Evolutionary conservation across 2,329 filamentous ascomycete species (phyloP), one percentile per base, ranked within the genome.

Genomic region (Didymella exigua): DNA sequence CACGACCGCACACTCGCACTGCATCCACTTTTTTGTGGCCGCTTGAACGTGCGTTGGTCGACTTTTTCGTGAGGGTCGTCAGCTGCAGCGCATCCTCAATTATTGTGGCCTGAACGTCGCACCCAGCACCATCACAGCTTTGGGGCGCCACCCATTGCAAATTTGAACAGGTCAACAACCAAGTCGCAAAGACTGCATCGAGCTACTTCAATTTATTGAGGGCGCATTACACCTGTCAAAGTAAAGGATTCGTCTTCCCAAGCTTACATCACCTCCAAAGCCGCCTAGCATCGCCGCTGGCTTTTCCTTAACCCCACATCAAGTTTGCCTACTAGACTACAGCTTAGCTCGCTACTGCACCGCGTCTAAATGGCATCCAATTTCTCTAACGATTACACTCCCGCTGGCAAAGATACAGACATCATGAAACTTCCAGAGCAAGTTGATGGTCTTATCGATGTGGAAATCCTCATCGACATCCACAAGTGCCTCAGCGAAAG

Each of bases 391-490:
- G 41, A 16, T 8, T 48, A 52, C 13, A 38, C 27, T 13, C 36
- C 56, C 14, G 30, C 59, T 14, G 49, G 44, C 26, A 47, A 42
- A 13, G 44, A 30, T 19, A 29, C 55, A 30, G 27, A 59, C 4
- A 47, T 41, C 24, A 55, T 50, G 38, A 46, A 57, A 23, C 49
- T 61, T 23, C 58, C 63, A 5, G 61, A 62, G 14, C 57, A 60
- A 23, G 46, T 60, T 2, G 59, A 60, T 11, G 69, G 68, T 16
- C 58, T 63, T 36, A 52, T 71, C 30, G 64, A 72, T 33, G 26
- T 70, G 13, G 40, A 48, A n/a, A 66, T 59, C 9, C 46, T 72
- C 6, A 11, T 29, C 10, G 58, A 66, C 23, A 71, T 73, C 16
- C 56, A 63, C 34, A 49, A 49, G 18, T 62, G 41, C 23, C 62